These are phyloP conservation scores for Globisporangium splendens DNA, from an alignment of 352 stramenopile species.

Conservation along the genomic window DNA sequence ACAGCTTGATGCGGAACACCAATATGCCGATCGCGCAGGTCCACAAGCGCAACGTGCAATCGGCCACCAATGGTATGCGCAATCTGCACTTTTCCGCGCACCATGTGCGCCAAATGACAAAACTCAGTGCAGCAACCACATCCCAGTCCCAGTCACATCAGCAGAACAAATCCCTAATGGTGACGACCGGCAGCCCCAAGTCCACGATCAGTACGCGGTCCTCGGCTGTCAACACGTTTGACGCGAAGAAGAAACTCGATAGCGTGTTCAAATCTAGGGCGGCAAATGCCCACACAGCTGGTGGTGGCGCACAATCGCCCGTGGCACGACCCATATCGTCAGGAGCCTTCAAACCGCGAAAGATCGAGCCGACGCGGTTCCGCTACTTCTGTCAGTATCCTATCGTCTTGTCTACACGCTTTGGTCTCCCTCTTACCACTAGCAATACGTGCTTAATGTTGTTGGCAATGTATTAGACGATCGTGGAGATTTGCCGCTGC, in stretches of 20 bases:
- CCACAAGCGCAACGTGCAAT: constrained; percentile 28
- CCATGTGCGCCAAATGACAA: constrained; percentile 52
- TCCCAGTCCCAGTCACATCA: not conserved
- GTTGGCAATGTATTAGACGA: constrained; percentile 34
- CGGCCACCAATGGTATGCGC: constrained; percentile 25
- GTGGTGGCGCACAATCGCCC: constrained; percentile 6
- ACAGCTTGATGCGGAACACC: constrained; percentile 18
- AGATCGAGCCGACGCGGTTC: constrained; percentile 73
- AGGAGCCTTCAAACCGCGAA: constrained; percentile 55
- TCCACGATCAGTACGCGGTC: constrained; percentile 23
- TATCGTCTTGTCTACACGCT: not conserved
- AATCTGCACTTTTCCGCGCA: constrained; percentile 29
- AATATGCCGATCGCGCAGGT: constrained; percentile 35
- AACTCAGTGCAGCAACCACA: constrained; percentile 18
- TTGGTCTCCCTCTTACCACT: not conserved
- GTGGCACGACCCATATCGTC: constrained; percentile 40
- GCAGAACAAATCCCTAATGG: not conserved
- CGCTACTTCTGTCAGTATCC: constrained; percentile 75
- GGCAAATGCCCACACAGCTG: not conserved
- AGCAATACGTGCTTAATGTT: not conserved
- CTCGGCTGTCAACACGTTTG: constrained; percentile 20
- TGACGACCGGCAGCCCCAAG: constrained; percentile 12
- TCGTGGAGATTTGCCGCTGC: constrained; percentile 63
- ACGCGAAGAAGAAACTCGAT: constrained; percentile 28
- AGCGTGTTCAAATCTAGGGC: constrained; percentile 17